These are phyloP conservation scores for Hydrangea macrophylla DNA, from an alignment of 148 eudicot genomes.

Conservation along the genomic window DNA sequence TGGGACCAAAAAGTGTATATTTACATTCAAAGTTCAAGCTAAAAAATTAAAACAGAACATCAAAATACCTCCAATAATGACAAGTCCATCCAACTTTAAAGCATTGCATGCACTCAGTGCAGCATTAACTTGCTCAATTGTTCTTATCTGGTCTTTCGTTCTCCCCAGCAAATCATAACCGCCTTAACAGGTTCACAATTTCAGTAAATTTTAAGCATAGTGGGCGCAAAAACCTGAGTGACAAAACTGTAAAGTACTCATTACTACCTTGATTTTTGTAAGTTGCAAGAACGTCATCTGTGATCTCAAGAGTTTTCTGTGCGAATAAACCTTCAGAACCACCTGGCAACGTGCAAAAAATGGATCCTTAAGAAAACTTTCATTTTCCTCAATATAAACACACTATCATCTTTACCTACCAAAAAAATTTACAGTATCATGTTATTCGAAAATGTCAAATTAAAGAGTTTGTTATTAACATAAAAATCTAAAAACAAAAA, in stretches of 20 bases:
- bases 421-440: neutral
- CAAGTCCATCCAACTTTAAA: slow-evolving; percentile 76
- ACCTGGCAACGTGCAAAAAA: slow-evolving; percentile 40
- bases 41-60: neutral
- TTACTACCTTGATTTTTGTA: slow-evolving; percentile 74
- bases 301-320: slow-evolving; percentile 64
- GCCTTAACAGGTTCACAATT: slow-evolving; percentile 34
- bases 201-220: neutral
- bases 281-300: slow-evolving; percentile 62
- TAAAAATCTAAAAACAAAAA: neutral
- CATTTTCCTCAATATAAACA: neutral
- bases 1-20: neutral
- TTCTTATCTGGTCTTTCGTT: slow-evolving; percentile 85
- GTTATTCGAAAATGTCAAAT: neutral
- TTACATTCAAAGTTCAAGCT: neutral
- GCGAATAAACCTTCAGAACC: slow-evolving; percentile 86
- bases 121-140: slow-evolving; percentile 80
- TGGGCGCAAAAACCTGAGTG: neutral
- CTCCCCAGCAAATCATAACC: slow-evolving; percentile 86
- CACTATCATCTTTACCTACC: neutral
- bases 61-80: slow-evolving; percentile 70
- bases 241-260: neutral
- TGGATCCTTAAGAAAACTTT: neutral
- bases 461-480: neutral
- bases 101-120: slow-evolving; percentile 66